Evolutionary conservation across 345 rosid species (phyloP).

Genomic region (Lumnitzera racemosa): DNA sequence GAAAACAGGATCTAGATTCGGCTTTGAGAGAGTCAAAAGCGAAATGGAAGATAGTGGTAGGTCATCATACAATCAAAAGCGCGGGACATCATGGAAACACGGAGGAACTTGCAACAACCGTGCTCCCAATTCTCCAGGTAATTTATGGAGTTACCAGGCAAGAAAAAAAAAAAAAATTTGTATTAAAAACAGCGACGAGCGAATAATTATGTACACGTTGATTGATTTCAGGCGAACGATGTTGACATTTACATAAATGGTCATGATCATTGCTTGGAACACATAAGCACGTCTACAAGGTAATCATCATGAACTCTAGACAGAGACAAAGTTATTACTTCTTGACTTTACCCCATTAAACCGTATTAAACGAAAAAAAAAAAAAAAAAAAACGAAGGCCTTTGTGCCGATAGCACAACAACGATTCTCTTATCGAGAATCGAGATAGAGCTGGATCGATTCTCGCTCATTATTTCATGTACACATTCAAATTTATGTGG

Average conservation of each 20-base stretch:
- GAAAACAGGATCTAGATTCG: conserved; percentile 22
- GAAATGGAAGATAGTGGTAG: conserved; percentile 45
- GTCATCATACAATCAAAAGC: conserved; percentile 47
- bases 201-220: background rate
- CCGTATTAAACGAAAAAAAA: too few species aligned
- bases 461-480: too few species aligned
- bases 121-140: conserved; percentile 47
- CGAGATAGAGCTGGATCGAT: too few species aligned
- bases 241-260: conserved; percentile 48
- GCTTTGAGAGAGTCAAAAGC: conserved; percentile 32
- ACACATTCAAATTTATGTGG: too few species aligned
- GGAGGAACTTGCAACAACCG: conserved; percentile 17
- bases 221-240: conserved; percentile 23
- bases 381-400: too few species aligned
- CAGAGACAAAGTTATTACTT: too few species aligned
- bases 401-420: too few species aligned
- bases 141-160: background rate
- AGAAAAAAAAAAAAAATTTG: too few species aligned
- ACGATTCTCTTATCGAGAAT: too few species aligned
- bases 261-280: conserved; percentile 47
- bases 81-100: conserved; percentile 43
- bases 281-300: conserved; percentile 28
- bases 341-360: too few species aligned
- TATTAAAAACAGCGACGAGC: too few species aligned
- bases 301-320: background rate